Percentiles rank a stretch among this genome's conserved stretches.
Conservation (phyloP, 768 basidiomycete genomes). For the Pilatotrama ljubarskyi region DNA sequence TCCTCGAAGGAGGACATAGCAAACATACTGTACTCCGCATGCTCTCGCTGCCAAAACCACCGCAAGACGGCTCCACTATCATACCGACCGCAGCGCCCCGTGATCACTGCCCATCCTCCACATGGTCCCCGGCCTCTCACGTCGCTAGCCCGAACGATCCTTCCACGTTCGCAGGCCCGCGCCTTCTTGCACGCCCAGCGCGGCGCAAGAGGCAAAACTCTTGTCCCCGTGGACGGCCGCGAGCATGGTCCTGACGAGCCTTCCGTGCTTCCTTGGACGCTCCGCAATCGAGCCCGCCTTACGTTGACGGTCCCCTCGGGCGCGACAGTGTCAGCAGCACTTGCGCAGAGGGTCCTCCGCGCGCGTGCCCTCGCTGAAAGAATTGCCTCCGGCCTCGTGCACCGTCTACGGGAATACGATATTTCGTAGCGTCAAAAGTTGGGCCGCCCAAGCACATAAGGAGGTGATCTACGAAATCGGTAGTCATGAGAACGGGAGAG, state of each 20-base stretch:
- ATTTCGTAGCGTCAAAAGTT: not conserved
- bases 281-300: too few species aligned
- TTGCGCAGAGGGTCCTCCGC: too few species aligned
- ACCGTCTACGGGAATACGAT: not conserved
- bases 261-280: not conserved
- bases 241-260: not conserved
- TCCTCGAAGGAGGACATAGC: too few species aligned
- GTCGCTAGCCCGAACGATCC: not conserved
- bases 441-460: too few species aligned
- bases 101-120: not conserved
- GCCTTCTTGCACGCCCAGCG: not conserved
- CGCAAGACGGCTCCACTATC: slow-evolving; percentile 2
- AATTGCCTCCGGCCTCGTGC: too few species aligned
- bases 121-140: not conserved
- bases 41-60: not conserved
- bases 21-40: not conserved
- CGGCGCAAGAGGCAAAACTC: not conserved
- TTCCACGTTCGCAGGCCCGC: not conserved
- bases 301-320: too few species aligned
- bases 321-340: too few species aligned
- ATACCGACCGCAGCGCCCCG: slow-evolving; percentile 2
- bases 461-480: not conserved
- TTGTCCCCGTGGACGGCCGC: not conserved
- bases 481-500: slow-evolving; percentile 1
- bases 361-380: too few species aligned